Percentiles rank a stretch among this genome's conserved stretches.
These are phyloP conservation scores for Pezicula radicicola DNA, from an alignment of 2,329 filamentous ascomycete genomes.

Conservation along the genomic window DNA sequence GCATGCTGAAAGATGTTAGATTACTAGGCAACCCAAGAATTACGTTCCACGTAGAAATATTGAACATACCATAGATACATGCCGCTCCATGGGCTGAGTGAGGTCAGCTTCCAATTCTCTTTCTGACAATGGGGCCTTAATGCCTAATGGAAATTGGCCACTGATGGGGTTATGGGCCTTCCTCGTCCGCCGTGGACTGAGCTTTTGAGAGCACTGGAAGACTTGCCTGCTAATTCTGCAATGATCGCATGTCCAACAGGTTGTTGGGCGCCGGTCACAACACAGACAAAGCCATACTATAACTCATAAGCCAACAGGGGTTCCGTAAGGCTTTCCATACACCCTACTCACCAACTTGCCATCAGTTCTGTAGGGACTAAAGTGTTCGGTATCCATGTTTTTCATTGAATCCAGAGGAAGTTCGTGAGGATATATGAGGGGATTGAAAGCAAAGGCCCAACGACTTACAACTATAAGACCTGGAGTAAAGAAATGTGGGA, in stretches of 20 bases:
- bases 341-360: conserved; percentile 21
- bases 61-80: conserved; percentile 51
- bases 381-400: conserved; percentile 20
- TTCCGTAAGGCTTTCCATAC: not conserved
- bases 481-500: not conserved
- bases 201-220: not conserved
- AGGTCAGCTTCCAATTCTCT: conserved; percentile 11
- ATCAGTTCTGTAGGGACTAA: conserved; percentile 25
- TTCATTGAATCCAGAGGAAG: not conserved
- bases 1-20: conserved; percentile 38
- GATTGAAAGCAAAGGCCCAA: not conserved
- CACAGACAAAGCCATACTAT: conserved; percentile 62
- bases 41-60: conserved; percentile 2
- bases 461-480: not conserved
- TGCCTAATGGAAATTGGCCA: not conserved
- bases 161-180: not conserved
- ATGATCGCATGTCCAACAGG: conserved; percentile 59
- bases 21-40: not conserved
- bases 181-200: not conserved
- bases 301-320: not conserved
- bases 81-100: conserved; percentile 57
- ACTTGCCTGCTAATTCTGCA: conserved; percentile 52
- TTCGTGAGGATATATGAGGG: not conserved
- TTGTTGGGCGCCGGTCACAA: conserved; percentile 60
- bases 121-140: too few relatives aligned